phyloP scores from a whole-genome alignment of 306 rosid genomes.

The Inga oerstediana region DNA sequence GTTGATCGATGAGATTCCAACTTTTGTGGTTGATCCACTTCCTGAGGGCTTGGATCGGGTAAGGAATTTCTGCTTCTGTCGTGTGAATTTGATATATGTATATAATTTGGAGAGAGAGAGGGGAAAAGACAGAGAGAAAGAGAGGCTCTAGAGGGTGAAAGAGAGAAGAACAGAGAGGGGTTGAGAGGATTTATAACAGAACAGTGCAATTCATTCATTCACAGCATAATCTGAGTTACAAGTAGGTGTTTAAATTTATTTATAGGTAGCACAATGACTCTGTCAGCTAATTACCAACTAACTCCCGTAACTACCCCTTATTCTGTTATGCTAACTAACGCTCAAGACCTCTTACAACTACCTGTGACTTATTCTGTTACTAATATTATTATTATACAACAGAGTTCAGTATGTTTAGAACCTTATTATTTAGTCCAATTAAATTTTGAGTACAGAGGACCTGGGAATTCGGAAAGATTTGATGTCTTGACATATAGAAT shows the following conservation, averaged over 20 bases:
- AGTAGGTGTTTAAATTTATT: neutral
- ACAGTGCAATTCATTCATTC: neutral
- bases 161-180: neutral
- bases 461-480: neutral
- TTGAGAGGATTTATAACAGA: neutral
- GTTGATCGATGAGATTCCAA: conserved; percentile 85
- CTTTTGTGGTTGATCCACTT: conserved; percentile 87
- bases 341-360: neutral
- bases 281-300: neutral
- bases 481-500: conserved; percentile 5
- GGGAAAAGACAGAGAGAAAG: neutral
- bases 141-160: neutral
- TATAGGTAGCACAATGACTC: neutral
- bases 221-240: neutral
- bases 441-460: neutral
- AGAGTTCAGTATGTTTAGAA: neutral
- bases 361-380: neutral
- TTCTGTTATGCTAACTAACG: neutral
- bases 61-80: conserved; percentile 35
- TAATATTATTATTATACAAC: neutral
- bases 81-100: neutral
- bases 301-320: neutral
- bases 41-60: conserved; percentile 93
- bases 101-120: neutral
- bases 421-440: neutral